Percentiles rank a stretch among this genome's conserved stretches.
These are phyloP conservation scores for Rutstroemia sp. DNA, from an alignment of 2,329 filamentous ascomycete species.

Conservation along the genomic window DNA sequence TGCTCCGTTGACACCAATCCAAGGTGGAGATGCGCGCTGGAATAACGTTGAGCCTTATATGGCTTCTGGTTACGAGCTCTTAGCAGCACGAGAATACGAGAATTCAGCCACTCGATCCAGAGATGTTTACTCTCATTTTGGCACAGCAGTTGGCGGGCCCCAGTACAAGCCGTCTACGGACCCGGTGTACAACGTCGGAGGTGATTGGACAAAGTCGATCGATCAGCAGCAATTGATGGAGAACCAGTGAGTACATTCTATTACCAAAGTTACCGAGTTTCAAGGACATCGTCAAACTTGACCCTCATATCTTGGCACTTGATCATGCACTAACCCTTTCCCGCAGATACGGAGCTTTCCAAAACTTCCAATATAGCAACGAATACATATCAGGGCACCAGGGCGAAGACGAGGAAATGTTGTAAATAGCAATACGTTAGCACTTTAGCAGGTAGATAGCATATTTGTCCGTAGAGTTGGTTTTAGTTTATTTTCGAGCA, in stretches of 20 bases:
- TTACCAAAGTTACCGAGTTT: too few species aligned
- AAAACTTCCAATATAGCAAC: conserved; percentile 18
- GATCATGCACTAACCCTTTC: neutral
- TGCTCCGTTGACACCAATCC: conserved; percentile 38
- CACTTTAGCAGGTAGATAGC: conserved; percentile 17
- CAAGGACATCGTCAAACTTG: too few species aligned
- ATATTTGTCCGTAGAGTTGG: conserved; percentile 14
- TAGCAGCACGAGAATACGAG: conserved; percentile 58
- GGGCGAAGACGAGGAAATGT: conserved; percentile 29
- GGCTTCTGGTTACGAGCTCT: conserved; percentile 67
- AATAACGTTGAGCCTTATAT: conserved; percentile 59
- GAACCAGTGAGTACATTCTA: conserved; percentile 19
- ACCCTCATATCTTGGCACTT: neutral
- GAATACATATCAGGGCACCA: conserved; percentile 16
- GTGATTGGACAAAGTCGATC: conserved; percentile 20
- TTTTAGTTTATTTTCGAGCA: conserved; percentile 1
- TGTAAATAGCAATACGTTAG: conserved; percentile 25
- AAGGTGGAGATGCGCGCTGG: conserved; percentile 49
- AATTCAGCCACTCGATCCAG: conserved; percentile 36
- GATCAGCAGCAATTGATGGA: conserved; percentile 26
- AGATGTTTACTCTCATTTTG: conserved; percentile 39
- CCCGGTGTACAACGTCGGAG: conserved; percentile 50
- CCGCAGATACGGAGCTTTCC: conserved; percentile 20
- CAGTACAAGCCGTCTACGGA: conserved; percentile 54
- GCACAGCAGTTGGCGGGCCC: conserved; percentile 32